Evolutionary conservation across 352 stramenopile species (phyloP), one percentile per base, ranked within the genome.

Genomic region (Phytophthora hybrid): DNA sequence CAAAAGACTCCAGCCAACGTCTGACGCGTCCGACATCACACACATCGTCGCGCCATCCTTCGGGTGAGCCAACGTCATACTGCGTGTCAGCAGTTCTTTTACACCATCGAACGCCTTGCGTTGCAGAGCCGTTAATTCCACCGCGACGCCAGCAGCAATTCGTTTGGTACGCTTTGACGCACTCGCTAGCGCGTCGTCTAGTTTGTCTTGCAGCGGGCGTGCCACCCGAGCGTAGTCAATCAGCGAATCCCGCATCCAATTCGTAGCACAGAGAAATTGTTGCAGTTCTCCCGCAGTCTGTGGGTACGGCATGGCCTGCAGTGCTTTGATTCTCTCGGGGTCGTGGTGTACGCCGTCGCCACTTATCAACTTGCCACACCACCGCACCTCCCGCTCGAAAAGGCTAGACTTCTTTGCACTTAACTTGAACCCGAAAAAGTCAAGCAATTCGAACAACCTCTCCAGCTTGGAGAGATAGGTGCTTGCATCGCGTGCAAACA

Each of bases 341-440:
- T 54, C 57, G 23, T 63, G 57, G 10, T 54, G 37, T 7, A 63
- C 57, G 3, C 57, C 39, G 5, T 54, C 18, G 3, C 57, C 59
- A 32, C 26, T 46, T 19, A 66, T 56, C 18, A 66, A 5, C 47
- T 66, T 66, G 21, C 73, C 72, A n/a, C 72, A 76, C 72, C 65
- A 75, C 11, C 63, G 69, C 4, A 75, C 67, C 16, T 53, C 31
- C 29, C 23, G 31, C 51, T 63, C 21, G 41, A 66, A 84, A 1
- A 80, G 14, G n/a, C 44, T 69, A 41, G 39, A 68, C 44, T 81
- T 81, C 7, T 59, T 54, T 1, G 57, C 7, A 23, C 69, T 79
- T 7, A 81, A 23, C 59, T 79, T 81, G 1, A 76, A 57, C 19
- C 72, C 71, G 39, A 71, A 73, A 4, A 49, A n/a, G 29, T 80